These are phyloP conservation scores for Lycium ferocissimum DNA, from an alignment of 257 asterid species.

Conservation along the genomic window DNA sequence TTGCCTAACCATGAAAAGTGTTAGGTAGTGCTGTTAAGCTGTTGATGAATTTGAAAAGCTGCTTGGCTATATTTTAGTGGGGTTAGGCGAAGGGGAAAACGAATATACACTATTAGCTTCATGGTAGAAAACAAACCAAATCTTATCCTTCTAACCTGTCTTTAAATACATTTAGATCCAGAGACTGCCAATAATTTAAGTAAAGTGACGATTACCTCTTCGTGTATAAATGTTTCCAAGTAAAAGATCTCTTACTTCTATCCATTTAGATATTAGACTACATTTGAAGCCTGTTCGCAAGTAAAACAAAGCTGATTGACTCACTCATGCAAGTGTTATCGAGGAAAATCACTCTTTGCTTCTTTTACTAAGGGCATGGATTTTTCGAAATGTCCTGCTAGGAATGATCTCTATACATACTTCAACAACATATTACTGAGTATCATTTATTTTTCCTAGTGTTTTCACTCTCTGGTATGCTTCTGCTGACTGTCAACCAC, in stretches of 20 bases:
- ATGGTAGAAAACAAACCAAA: slow-evolving; percentile 1
- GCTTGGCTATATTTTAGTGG: not conserved
- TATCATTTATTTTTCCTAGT: not conserved
- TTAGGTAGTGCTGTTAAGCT: not conserved
- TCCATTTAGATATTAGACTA: slow-evolving; percentile 18
- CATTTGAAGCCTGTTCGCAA: not conserved
- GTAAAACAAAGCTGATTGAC: not conserved
- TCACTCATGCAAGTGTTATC: not conserved
- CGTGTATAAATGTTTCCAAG: not conserved
- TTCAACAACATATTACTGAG: not conserved
- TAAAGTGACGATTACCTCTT: not conserved
- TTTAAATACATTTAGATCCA: not conserved
- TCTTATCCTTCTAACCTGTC: not conserved
- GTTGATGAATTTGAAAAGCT: not conserved
- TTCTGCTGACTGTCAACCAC: slow-evolving; percentile 23
- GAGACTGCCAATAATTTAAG: not conserved
- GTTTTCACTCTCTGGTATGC: slow-evolving; percentile 27
- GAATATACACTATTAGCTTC: slow-evolving; percentile 12
- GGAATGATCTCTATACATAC: not conserved
- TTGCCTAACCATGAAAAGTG: not conserved
- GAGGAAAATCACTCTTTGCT: slow-evolving; percentile 9
- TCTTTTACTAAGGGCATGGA: not conserved
- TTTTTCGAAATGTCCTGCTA: not conserved
- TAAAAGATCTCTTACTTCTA: not conserved
- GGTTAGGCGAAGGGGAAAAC: slow-evolving; percentile 10